phyloP scores from a whole-genome alignment of 2,329 filamentous ascomycete species.

The Drechslera avenae region DNA sequence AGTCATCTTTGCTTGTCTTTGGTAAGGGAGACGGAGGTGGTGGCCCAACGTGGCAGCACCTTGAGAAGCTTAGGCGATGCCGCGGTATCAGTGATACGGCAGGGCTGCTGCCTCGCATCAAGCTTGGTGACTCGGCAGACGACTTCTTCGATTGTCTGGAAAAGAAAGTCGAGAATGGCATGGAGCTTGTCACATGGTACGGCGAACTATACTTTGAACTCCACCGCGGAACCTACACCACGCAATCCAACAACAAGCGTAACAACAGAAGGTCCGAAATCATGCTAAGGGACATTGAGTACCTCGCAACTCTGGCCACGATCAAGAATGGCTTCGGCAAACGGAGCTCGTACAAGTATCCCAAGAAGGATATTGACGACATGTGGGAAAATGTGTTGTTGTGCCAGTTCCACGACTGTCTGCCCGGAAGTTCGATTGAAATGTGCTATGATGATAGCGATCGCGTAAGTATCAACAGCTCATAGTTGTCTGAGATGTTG shows the following conservation, averaged over 20 bases:
- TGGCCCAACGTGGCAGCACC: conserved; percentile 88
- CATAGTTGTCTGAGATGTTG: not conserved
- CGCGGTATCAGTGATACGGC: conserved; percentile 89
- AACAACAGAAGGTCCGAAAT: conserved; percentile 89
- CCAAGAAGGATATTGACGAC: conserved; percentile 88
- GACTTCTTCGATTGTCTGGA: conserved; percentile 90
- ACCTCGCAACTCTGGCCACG: conserved; percentile 83
- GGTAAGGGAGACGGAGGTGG: conserved; percentile 97
- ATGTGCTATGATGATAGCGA: conserved; percentile 99
- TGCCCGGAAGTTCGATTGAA: conserved; percentile 92
- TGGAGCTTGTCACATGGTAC: conserved; percentile 91
- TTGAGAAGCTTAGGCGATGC: conserved; percentile 92
- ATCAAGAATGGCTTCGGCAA: conserved; percentile 63
- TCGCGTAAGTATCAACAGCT: conserved; percentile 53
- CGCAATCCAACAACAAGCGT: conserved; percentile 94
- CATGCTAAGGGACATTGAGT: conserved; percentile 84
- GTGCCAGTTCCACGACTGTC: conserved; percentile 96
- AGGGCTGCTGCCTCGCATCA: conserved; percentile 81
- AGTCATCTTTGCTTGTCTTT: conserved; percentile 88
- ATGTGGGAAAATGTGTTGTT: conserved; percentile 95
- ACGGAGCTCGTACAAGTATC: conserved; percentile 74
- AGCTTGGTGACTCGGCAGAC: conserved; percentile 88
- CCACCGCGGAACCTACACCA: conserved; percentile 95
- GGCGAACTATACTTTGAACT: conserved; percentile 98
- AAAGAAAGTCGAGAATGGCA: conserved; percentile 69